phyloP scores from a whole-genome alignment of 2,329 filamentous ascomycete species.

The Ophiostoma triangulosporum region DNA sequence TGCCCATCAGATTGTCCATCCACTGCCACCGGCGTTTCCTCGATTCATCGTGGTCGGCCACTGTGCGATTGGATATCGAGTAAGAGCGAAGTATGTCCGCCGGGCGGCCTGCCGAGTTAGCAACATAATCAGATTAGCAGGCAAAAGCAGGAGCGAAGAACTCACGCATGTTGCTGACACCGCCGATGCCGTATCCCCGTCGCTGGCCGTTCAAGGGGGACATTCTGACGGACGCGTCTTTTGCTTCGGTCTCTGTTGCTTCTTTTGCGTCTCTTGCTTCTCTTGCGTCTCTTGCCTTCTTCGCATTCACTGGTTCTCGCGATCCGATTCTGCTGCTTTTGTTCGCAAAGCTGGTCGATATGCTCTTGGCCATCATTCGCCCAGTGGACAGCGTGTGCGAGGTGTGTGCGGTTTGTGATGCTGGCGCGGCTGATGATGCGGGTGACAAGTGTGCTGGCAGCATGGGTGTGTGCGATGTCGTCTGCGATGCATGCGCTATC shows the following conservation, averaged over 20 bases:
- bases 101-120: slow-evolving; percentile 14
- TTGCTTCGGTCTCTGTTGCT: not conserved
- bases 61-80: slow-evolving; percentile 1
- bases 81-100: slow-evolving; percentile 19
- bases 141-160: not conserved
- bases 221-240: not conserved
- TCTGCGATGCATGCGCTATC: not conserved
- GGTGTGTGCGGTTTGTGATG: slow-evolving; percentile 23
- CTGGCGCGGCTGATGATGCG: slow-evolving; percentile 9
- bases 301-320: not conserved
- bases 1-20: slow-evolving; percentile 7
- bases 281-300: not conserved
- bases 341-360: slow-evolving; percentile 19
- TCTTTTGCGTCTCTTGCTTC: not conserved
- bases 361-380: slow-evolving; percentile 23
- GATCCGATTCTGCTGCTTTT: too few species aligned
- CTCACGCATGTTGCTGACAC: slow-evolving; percentile 27
- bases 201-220: too few species aligned
- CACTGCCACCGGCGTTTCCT: slow-evolving; percentile 6
- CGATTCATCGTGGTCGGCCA: not conserved
- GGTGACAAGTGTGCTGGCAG: not conserved
- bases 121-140: not conserved
- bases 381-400: too few species aligned
- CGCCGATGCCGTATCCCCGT: slow-evolving; percentile 27
- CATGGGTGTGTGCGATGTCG: not conserved